A percentile compares a stretch with the other conserved stretches of the same genome.
phyloP scores from a whole-genome alignment of 2,329 filamentous ascomycete genomes.

The Hyphodiscus sp. region DNA sequence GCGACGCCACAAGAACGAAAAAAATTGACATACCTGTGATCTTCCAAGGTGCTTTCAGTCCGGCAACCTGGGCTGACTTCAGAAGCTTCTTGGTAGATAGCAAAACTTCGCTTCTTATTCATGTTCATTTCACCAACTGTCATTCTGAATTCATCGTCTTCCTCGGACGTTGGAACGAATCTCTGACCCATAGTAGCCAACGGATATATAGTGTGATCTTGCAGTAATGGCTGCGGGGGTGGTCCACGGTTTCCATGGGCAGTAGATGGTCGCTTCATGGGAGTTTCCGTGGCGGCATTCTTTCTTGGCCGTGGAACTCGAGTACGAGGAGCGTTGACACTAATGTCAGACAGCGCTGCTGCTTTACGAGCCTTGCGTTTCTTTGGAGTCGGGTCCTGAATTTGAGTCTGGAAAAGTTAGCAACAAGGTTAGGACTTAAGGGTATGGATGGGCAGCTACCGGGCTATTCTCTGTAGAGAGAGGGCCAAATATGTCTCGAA shows the following conservation, averaged over 20 bases:
- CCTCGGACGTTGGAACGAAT: conserved; percentile 23
- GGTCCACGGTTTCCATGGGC: conserved; percentile 1
- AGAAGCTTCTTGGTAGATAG: conserved; percentile 25
- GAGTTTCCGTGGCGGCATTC: conserved; percentile 10
- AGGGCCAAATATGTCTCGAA: conserved; percentile 53
- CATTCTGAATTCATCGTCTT: conserved; percentile 28
- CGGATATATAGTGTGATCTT: conserved; percentile 19
- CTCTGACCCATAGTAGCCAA: conserved; percentile 13
- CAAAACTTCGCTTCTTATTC: conserved; percentile 25
- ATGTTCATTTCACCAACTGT: conserved; percentile 22
- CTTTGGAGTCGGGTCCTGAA: conserved; percentile 18
- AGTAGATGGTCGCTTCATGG: conserved; percentile 13
- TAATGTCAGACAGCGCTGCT: conserved; percentile 16
- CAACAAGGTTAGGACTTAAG: neutral
- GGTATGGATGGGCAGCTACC: conserved; percentile 32
- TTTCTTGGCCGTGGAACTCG: conserved; percentile 12
- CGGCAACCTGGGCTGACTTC: conserved; percentile 24
- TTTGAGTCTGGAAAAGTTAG: neutral
- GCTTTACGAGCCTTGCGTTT: conserved; percentile 24
- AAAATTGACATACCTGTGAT: conserved; percentile 20
- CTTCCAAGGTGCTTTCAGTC: conserved; percentile 29
- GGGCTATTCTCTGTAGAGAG: conserved; percentile 46
- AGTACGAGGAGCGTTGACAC: conserved; percentile 22
- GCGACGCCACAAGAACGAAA: neutral
- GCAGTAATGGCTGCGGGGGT: conserved; percentile 5